Base-by-base conservation (phyloP, 2,329 filamentous ascomycete genomes). In the Penicillium sp. region DNA sequence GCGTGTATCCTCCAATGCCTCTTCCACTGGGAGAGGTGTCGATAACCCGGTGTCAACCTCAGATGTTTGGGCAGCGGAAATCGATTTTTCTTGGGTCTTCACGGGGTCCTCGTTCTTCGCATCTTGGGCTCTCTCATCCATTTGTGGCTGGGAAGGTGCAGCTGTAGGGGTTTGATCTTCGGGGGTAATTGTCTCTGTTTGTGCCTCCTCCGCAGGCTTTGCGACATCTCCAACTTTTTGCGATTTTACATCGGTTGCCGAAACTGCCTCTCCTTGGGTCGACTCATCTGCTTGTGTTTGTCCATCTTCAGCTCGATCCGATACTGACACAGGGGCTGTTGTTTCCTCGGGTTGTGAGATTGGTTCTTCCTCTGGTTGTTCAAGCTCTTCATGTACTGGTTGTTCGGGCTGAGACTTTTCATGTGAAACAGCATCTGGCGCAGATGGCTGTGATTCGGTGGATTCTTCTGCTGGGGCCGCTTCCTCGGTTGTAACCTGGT, bases 1-100 rank as follows among this genome's bases (percentile, higher is more conserved):
- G 65, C 84, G 84, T 41, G 78, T 77, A 63, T 87, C 85, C 61
- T 84, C 80, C 35, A 77, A 65, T 41, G 75, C 64, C 66, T 79
- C 76, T 62, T 73, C 71, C 27, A 63, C 50, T 6, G 69, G 68
- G 12, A 69, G 59, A 50, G 70, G 67, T 42, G 71, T 70, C 10
- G 68, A 72, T 19, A 68, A 35, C 46, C 58, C 69, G 0, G 66
- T 71, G 48, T 62, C 63, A 21, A 58, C 59, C 54, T 68, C 71
- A 6, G 71, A 69, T 51, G 63, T 56, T 50, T 62, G 65, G 54
- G 60, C 50, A 57, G 62, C 60, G 7, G 65, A 50, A 41, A 54
- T 63, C 50, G 56, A 62, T 45, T 57, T 61, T 51, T 67, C 66
- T 19, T 60, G 50, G 21, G 56, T 9, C 5, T 70, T 69, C 21